Conservation (phyloP, 257 asterid species). For the Haberlea rhodopensis region DNA sequence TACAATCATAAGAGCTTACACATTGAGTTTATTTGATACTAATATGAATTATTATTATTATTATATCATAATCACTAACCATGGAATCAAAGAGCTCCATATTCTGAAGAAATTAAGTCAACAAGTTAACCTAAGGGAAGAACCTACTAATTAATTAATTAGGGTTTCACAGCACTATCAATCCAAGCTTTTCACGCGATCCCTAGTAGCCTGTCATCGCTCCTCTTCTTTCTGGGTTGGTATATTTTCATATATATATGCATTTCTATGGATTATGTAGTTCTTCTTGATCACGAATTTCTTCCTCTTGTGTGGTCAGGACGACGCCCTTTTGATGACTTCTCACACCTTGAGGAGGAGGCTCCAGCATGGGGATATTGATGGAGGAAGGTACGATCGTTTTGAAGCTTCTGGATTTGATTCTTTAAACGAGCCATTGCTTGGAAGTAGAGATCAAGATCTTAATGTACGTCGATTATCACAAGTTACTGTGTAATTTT, state of each 20-base stretch:
- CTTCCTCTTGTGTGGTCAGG: neutral
- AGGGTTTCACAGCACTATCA: too few species aligned
- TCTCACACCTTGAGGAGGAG: slow-evolving; percentile 80
- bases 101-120: neutral
- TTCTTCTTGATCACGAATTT: neutral
- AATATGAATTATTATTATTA: too few species aligned
- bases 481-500: slow-evolving; percentile 43
- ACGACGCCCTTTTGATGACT: slow-evolving; percentile 40
- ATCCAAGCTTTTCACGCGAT: too few species aligned
- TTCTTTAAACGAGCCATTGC: slow-evolving; percentile 77
- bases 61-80: too few species aligned
- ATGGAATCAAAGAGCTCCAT: too few species aligned
- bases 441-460: slow-evolving; percentile 43
- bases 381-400: slow-evolving; percentile 50
- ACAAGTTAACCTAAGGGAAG: neutral
- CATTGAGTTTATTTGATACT: too few species aligned
- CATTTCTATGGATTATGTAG: too few species aligned
- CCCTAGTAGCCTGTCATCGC: too few species aligned
- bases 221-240: too few species aligned
- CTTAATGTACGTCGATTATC: slow-evolving; percentile 26
- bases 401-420: slow-evolving; percentile 50
- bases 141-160: neutral
- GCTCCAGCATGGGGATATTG: slow-evolving; percentile 76
- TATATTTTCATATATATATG: too few species aligned
- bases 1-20: too few species aligned